Base-by-base conservation (phyloP, 306 rosid species). In the Inga laurina region DNA sequence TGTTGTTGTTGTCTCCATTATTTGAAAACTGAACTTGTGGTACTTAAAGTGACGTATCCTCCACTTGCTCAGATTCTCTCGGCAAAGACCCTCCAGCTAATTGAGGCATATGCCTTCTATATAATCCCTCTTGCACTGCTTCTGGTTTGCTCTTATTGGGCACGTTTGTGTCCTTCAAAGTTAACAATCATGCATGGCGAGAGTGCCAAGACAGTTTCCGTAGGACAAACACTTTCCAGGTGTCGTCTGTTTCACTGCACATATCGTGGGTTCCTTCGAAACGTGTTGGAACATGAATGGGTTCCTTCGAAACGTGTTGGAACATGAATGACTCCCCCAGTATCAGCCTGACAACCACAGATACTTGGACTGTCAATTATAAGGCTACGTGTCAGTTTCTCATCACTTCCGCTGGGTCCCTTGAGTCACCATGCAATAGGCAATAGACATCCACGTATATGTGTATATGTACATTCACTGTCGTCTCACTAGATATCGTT, bases 361-460 rank as follows among this genome's bases (percentile, higher is more conserved):
- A 89, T 87, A 68, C 16, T 22, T 3, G 21, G 19, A 43, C 51
- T 51, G 66, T 39, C 85, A 81, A 76, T 83, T 74, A 82, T 76
- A 34, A 22, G 84, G 88, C 86, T 72, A 89, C 41, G 52, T 86
- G 90, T 86, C 88, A 5, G 3, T 2, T 59, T 66, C 81, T 72
- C 27, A 48, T 19, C 7, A 12, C 51, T 37, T 4, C 34, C 4
- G 3, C 12, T 8, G 80, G 67, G 35, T 24, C 67, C 13, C 37
- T 5, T 5, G 14, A 14, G 19, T 32, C 71, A 32, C 43, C 69
- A 24, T 24, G 16, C 37, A 4, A 48, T 24, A 24, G 34, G 16
- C 37, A 5, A 48, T 24, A 61, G 34, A 14, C 15, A 22, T 61
- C 32, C 15, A 61, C 18, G 67, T 27, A 27, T 64, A 30, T 64